Evolutionary conservation across 495 filamentous ascomycete species (phyloP), one percentile per base, ranked within the genome.

Genomic region (Aspergillus olivimuriae): DNA sequence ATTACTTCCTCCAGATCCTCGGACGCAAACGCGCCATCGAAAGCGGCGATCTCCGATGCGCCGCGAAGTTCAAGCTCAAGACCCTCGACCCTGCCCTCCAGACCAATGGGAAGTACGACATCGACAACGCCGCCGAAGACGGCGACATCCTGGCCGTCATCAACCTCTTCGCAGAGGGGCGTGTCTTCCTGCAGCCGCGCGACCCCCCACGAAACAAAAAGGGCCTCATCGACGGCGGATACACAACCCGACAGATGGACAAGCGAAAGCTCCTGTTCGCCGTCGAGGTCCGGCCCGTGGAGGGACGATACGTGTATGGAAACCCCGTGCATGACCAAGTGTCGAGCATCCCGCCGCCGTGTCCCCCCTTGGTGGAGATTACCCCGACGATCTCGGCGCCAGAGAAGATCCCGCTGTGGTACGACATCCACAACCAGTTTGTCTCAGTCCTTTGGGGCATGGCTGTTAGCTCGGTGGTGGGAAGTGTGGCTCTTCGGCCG

Each of bases 361-460:
- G 47, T 17, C 56, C 55, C 26, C 68, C 59, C 12, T 28, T 22
- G 3, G 32, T 28, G 0, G 40, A 14, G 9, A 14, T 42, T 21
- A 36, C 44, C 8, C 4, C 37, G 39, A 5, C 49, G 53, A 32
- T 65, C 62, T 12, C 35, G 8, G 11, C 47, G 12, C 53, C 56
- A 9, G 65, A 50, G 54, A 78, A 56, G 51, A 67, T 87, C 15
- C 89, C 89, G 0, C 62, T 89, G 19, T 95, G 89, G 89, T 78
- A 77, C 46, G 86, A 88, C 59, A 83, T 94, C 35, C 78, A 87
- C 39, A 80, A 76, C 1, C 60, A 74, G 7, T 60, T 89, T 10
- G 73, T 85, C 26, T 50, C 46, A 2, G 62, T 71, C 4, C 64
- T 83, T 30, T 95, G 89, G 89, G 65, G 78, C 2, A 63, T 76